Conservation (phyloP, 1,284 basidiomycete genomes). For the Austroboletus olivaceoglutinosus region DNA sequence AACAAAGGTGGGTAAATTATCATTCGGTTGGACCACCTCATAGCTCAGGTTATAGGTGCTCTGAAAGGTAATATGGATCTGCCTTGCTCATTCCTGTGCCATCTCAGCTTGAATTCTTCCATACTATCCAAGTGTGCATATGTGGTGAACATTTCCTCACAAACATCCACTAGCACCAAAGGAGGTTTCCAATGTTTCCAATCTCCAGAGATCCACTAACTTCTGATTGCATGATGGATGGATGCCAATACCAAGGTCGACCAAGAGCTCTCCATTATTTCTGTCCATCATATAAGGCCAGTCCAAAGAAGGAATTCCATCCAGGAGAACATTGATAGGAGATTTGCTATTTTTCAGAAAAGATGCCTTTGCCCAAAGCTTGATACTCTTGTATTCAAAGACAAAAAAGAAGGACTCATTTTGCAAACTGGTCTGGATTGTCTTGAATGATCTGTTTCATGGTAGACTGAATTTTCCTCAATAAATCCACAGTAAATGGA, state of each 20-base stretch:
- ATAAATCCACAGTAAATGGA: neutral
- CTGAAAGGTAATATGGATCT: neutral
- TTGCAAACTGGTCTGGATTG: neutral
- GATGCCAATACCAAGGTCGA: neutral
- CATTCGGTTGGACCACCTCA: neutral
- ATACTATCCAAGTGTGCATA: neutral
- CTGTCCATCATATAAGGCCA: neutral
- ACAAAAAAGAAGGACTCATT: conserved; percentile 20
- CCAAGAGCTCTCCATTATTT: neutral
- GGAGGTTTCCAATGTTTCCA: neutral
- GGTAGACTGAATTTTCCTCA: neutral
- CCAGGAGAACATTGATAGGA: neutral
- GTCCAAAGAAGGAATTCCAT: neutral
- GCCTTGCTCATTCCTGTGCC: neutral
- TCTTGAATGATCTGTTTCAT: neutral
- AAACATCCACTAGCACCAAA: neutral
- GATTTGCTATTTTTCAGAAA: neutral
- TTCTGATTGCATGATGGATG: neutral
- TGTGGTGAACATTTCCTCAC: neutral
- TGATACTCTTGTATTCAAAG: conserved; percentile 9
- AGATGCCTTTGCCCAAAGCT: conserved; percentile 3
- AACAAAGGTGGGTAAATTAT: neutral
- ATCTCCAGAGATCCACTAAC: neutral
- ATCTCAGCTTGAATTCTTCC: neutral
- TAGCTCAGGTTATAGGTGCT: neutral